phyloP scores from a whole-genome alignment of 345 rosid species.

The Eucalyptus globulus region DNA sequence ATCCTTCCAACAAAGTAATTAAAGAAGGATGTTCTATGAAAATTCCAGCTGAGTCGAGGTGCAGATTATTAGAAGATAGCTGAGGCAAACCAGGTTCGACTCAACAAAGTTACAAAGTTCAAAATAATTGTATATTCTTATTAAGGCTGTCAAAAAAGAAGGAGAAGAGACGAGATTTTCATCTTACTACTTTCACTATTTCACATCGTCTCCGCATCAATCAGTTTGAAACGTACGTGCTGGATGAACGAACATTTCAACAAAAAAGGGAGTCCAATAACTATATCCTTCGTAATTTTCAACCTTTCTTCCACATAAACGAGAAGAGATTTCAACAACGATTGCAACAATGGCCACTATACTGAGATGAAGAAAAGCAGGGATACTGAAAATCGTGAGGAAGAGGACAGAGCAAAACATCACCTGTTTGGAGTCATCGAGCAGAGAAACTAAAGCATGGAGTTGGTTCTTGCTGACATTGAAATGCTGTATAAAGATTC shows the following conservation, averaged over 20 bases:
- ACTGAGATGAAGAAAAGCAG: neutral
- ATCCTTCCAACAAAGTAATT: neutral
- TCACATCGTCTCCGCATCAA: neutral
- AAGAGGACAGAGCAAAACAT: neutral
- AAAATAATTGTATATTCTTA: neutral
- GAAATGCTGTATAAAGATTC: conserved; percentile 32
- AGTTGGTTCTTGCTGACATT: conserved; percentile 60
- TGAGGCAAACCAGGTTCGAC: neutral
- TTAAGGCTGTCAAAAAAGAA: neutral
- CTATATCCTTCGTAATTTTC: neutral
- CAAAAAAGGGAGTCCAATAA: neutral
- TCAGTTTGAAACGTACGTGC: neutral
- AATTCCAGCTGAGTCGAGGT: neutral
- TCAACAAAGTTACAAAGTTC: neutral
- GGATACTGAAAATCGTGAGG: neutral
- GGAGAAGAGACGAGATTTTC: neutral
- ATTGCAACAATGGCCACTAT: neutral
- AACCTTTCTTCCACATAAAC: neutral
- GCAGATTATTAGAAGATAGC: neutral
- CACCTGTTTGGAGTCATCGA: conserved; percentile 64
- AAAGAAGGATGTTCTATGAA: neutral
- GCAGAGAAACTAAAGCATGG: conserved; percentile 45
- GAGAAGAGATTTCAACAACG: neutral
- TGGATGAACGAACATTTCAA: neutral
- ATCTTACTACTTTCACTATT: neutral